phyloP scores from a whole-genome alignment of 495 filamentous ascomycete species.

The Tuber indicum region DNA sequence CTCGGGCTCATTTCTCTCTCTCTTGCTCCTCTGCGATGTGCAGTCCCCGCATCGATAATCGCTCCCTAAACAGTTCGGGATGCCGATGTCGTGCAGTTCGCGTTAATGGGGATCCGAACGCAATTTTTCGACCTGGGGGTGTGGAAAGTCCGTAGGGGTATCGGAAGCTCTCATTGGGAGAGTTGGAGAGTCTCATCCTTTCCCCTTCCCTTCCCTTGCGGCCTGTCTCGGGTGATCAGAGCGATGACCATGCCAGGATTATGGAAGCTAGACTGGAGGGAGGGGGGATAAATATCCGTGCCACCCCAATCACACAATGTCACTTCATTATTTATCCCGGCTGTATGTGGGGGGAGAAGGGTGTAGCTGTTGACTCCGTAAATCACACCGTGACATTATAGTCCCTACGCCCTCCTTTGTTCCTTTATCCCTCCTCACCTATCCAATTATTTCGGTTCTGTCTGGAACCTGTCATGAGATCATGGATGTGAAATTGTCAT shows the following conservation, averaged over 20 bases:
- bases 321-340: not conserved
- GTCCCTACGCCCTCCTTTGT: not conserved
- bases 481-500: not conserved
- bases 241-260: not conserved
- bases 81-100: not conserved
- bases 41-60: not conserved
- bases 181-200: not conserved
- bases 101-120: not conserved
- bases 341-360: not conserved
- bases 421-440: not conserved
- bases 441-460: not conserved
- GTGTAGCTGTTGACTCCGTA: not conserved
- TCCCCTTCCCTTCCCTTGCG: not conserved
- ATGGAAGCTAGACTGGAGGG: not conserved
- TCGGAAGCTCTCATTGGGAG: not conserved
- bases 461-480: not conserved
- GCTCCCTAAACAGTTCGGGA: not conserved
- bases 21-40: not conserved
- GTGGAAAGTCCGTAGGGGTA: not conserved
- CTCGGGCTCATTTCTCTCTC: not conserved
- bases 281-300: not conserved
- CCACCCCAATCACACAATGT: not conserved
- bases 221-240: not conserved
- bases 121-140: not conserved
- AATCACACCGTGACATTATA: not conserved